These are phyloP conservation scores for Coemansia sp. DNA, from an alignment of 192 early-diverging fungal genomes.

Conservation along the genomic window DNA sequence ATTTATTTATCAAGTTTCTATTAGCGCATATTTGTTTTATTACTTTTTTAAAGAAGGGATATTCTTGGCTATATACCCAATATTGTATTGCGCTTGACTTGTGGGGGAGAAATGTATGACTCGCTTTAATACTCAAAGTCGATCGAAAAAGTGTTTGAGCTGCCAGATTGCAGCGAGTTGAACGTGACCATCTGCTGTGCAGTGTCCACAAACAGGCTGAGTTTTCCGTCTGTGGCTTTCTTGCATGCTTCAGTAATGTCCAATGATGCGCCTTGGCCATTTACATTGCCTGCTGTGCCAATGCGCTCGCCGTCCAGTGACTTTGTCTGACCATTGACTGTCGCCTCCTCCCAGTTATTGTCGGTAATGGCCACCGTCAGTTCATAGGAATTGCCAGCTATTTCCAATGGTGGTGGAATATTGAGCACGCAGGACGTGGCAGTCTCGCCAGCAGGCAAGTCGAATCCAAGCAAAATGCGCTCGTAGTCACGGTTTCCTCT, in stretches of 20 bases:
- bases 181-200: slow-evolving; percentile 20
- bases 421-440: slow-evolving; percentile 25
- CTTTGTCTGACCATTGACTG: slow-evolving; percentile 40
- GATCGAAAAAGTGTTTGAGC: slow-evolving; percentile 23
- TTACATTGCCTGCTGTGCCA: slow-evolving; percentile 14
- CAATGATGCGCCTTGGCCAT: slow-evolving; percentile 1
- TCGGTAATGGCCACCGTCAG: slow-evolving; percentile 38
- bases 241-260: slow-evolving; percentile 37
- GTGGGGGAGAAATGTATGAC: too few relatives aligned
- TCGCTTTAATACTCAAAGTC: slow-evolving; percentile 10
- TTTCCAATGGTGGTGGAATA: slow-evolving; percentile 24
- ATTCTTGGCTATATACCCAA: background rate
- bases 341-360: slow-evolving; percentile 42
- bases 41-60: background rate
- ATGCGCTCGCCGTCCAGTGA: slow-evolving; percentile 17
- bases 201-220: slow-evolving; percentile 50
- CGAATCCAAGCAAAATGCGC: slow-evolving; percentile 47
- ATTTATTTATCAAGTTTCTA: background rate
- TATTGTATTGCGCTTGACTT: too few relatives aligned
- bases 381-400: slow-evolving; percentile 6
- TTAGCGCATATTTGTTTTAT: background rate
- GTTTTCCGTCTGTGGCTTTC: slow-evolving; percentile 17
- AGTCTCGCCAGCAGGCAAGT: slow-evolving; percentile 24
- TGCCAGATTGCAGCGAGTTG: slow-evolving; percentile 46
- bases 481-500: slow-evolving; percentile 49